phyloP scores from a whole-genome alignment of 75 land plant genomes.

The Picea sitchensis region DNA sequence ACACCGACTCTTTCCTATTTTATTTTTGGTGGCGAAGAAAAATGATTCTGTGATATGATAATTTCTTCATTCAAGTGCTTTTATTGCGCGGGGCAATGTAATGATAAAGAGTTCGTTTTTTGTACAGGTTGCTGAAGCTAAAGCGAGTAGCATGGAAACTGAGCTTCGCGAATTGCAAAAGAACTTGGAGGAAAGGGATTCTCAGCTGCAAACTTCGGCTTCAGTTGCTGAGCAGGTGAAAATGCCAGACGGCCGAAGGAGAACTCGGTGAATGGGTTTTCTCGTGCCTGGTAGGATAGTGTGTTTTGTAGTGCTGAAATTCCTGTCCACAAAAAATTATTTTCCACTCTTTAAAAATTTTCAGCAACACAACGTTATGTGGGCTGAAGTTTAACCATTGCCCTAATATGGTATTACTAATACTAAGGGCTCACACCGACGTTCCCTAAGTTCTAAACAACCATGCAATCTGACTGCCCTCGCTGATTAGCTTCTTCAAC shows the following conservation, averaged over 20 bases:
- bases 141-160: slow-evolving; percentile 46
- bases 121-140: slow-evolving; percentile 51
- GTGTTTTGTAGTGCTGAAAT: background rate
- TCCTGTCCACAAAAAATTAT: background rate
- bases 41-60: background rate
- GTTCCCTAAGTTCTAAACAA: background rate
- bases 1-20: background rate
- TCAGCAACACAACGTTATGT: background rate
- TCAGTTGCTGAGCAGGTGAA: slow-evolving; percentile 46
- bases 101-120: background rate
- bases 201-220: slow-evolving; percentile 29
- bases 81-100: background rate
- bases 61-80: background rate
- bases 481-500: background rate
- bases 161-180: slow-evolving; percentile 40
- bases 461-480: background rate
- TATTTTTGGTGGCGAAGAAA: background rate
- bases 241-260: background rate
- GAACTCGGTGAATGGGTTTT: background rate
- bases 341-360: background rate
- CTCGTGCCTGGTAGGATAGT: background rate
- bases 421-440: background rate
- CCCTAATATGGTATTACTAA: background rate
- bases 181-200: slow-evolving; percentile 44
- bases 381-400: background rate